These are phyloP conservation scores for Hypoxylon sp. DNA, from an alignment of 2,329 filamentous ascomycete species.

Conservation along the genomic window DNA sequence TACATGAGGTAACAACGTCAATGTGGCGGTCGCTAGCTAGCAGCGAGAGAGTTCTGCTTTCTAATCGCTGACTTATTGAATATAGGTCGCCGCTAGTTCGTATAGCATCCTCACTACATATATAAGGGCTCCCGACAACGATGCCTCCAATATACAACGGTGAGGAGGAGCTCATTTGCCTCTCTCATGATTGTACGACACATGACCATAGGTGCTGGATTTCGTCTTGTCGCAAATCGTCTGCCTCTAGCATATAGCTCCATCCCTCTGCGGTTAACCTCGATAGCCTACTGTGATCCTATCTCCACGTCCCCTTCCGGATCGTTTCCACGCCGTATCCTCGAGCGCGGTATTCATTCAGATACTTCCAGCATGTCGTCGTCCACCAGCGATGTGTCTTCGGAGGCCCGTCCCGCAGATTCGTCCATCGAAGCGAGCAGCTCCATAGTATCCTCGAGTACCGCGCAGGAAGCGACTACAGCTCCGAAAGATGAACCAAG, in stretches of 20 bases:
- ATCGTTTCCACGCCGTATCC: background rate
- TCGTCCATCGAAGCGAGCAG: slow-evolving; percentile 8
- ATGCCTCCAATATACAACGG: slow-evolving; percentile 11
- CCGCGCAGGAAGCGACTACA: slow-evolving; percentile 8
- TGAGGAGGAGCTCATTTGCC: slow-evolving; percentile 5
- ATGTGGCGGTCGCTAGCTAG: background rate
- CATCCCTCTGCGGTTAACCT: background rate
- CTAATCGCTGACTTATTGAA: slow-evolving; percentile 47
- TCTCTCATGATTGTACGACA: slow-evolving; percentile 25
- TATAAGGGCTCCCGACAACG: slow-evolving; percentile 12
- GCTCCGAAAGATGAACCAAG: slow-evolving; percentile 1
- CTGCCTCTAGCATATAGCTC: background rate
- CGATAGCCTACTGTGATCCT: background rate
- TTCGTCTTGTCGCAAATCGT: slow-evolving; percentile 18
- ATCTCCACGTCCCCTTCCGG: background rate
- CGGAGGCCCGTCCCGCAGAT: slow-evolving; percentile 2
- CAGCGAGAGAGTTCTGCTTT: slow-evolving; percentile 34
- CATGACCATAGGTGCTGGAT: slow-evolving; percentile 11
- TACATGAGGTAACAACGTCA: slow-evolving; percentile 1
- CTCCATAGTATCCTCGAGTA: background rate
- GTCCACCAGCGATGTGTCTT: slow-evolving; percentile 10
- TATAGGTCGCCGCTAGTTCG: slow-evolving; percentile 7
- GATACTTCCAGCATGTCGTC: slow-evolving; percentile 31
- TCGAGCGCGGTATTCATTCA: slow-evolving; percentile 8
- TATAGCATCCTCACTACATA: slow-evolving; percentile 19